These are phyloP conservation scores for Talaromyces islandicus DNA, from an alignment of 2,329 filamentous ascomycete species.

Conservation along the genomic window DNA sequence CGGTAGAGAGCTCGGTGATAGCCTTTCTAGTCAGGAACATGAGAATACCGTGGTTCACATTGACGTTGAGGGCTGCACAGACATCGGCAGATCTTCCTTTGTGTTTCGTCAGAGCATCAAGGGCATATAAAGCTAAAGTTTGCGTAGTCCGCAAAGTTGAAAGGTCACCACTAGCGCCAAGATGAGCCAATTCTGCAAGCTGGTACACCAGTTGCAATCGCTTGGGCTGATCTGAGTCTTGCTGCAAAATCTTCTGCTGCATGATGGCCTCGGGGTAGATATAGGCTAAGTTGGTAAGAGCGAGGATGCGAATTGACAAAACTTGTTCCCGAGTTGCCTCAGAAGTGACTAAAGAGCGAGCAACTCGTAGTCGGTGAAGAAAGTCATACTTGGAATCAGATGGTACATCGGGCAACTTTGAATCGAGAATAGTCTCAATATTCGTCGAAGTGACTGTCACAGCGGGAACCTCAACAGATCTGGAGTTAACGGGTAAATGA, in stretches of 20 bases:
- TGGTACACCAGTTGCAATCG: constrained; percentile 87
- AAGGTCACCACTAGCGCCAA: constrained; percentile 62
- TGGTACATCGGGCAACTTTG: constrained; percentile 59
- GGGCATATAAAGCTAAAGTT: constrained; percentile 69
- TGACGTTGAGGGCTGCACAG: constrained; percentile 83
- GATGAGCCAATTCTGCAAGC: constrained; percentile 83
- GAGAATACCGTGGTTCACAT: constrained; percentile 91
- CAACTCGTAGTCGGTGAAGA: constrained; percentile 73
- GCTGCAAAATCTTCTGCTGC: constrained; percentile 74
- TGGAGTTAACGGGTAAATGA: constrained; percentile 36
- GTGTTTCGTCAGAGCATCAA: constrained; percentile 81
- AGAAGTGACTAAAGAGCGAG: constrained; percentile 69
- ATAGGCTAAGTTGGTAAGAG: constrained; percentile 85
- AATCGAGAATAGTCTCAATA: constrained; percentile 32
- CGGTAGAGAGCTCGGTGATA: constrained; percentile 69
- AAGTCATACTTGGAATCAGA: constrained; percentile 72
- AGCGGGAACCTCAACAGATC: constrained; percentile 59
- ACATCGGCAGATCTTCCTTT: constrained; percentile 74
- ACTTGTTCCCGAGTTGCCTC: constrained; percentile 65
- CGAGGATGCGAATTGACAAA: constrained; percentile 73
- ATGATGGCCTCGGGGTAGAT: constrained; percentile 80
- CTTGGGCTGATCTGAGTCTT: constrained; percentile 84
- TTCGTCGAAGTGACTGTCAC: constrained; percentile 37
- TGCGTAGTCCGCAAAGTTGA: constrained; percentile 71
- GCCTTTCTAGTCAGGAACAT: constrained; percentile 90